phyloP scores from a whole-genome alignment of 2,329 filamentous ascomycete genomes.

The Chrysoporthe austroafricana region DNA sequence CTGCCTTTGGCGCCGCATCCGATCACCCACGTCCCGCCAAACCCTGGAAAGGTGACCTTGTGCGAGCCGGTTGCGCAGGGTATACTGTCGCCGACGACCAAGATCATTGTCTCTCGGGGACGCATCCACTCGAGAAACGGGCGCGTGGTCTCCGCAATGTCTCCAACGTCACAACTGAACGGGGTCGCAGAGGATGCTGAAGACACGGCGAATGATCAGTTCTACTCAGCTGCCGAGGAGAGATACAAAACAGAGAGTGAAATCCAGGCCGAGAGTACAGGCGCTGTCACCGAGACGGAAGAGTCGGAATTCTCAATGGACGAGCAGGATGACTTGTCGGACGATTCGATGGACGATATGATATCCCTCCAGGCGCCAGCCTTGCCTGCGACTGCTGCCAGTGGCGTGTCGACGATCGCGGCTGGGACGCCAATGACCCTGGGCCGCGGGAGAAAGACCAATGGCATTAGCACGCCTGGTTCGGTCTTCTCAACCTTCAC shows the following conservation, averaged over 20 bases:
- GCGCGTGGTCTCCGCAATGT: slow-evolving; percentile 49
- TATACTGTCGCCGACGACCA: slow-evolving; percentile 74
- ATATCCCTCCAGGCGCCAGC: slow-evolving; percentile 85
- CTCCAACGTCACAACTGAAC: slow-evolving; percentile 58
- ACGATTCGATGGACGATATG: slow-evolving; percentile 91
- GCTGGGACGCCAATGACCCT: slow-evolving; percentile 79
- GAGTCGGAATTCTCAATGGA: slow-evolving; percentile 66
- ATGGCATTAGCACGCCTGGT: slow-evolving; percentile 79
- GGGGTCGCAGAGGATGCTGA: slow-evolving; percentile 68
- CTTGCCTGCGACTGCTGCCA: slow-evolving; percentile 76
- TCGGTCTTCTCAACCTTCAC: slow-evolving; percentile 91
- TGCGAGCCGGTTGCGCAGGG: slow-evolving; percentile 95
- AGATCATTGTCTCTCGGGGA: slow-evolving; percentile 77
- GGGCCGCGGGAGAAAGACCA: slow-evolving; percentile 66
- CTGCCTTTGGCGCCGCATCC: slow-evolving; percentile 83
- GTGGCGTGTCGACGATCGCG: slow-evolving; percentile 77
- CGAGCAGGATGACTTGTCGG: slow-evolving; percentile 77
- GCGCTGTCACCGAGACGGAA: slow-evolving; percentile 63
- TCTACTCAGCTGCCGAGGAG: slow-evolving; percentile 90
- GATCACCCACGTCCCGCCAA: slow-evolving; percentile 81
- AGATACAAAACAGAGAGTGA: slow-evolving; percentile 63
- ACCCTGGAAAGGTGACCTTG: slow-evolving; percentile 85
- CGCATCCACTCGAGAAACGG: slow-evolving; percentile 60
- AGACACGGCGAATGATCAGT: slow-evolving; percentile 86
- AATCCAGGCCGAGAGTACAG: slow-evolving; percentile 61